Percentiles rank a stretch among this genome's conserved stretches.
These are phyloP conservation scores for Manihot esculenta DNA, from an alignment of 441 rosid species.

Conservation along the genomic window DNA sequence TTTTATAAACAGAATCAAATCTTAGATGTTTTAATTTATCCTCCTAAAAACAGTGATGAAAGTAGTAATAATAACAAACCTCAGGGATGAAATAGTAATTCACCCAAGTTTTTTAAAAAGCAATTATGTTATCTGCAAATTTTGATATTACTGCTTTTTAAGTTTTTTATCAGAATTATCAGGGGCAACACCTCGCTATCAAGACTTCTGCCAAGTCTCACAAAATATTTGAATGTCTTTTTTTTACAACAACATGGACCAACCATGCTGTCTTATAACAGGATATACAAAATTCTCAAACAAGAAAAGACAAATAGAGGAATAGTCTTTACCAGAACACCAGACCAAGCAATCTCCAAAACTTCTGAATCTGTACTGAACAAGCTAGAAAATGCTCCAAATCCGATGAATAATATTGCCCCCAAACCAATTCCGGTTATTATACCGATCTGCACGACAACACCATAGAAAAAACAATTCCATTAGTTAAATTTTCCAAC, in stretches of 20 bases:
- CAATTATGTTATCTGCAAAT: too few relatives aligned
- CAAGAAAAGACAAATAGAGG: neutral
- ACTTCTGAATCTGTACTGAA: slow-evolving; percentile 82
- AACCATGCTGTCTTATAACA: neutral
- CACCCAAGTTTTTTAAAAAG: too few relatives aligned
- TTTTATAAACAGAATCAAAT: too few relatives aligned
- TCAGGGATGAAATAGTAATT: too few relatives aligned
- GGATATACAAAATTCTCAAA: neutral
- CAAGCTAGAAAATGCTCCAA: slow-evolving; percentile 68
- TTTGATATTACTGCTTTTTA: neutral
- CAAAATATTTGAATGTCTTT: neutral
- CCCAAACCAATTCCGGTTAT: slow-evolving; percentile 75
- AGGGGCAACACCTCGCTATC: neutral
- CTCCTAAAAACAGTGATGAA: too few relatives aligned
- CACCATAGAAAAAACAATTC: slow-evolving; percentile 16
- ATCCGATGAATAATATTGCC: slow-evolving; percentile 60
- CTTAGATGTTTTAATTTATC: too few relatives aligned
- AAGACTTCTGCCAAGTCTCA: neutral
- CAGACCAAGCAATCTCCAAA: slow-evolving; percentile 70
- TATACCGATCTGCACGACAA: slow-evolving; percentile 64
- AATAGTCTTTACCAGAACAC: slow-evolving; percentile 57
- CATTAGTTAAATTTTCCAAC: slow-evolving; percentile 5
- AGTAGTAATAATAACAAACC: too few relatives aligned
- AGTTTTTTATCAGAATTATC: neutral
- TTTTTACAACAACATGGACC: neutral